Percentiles rank a stretch among this genome's conserved stretches.
phyloP scores from a whole-genome alignment of 768 basidiomycete species.

The Jaapia argillacea region DNA sequence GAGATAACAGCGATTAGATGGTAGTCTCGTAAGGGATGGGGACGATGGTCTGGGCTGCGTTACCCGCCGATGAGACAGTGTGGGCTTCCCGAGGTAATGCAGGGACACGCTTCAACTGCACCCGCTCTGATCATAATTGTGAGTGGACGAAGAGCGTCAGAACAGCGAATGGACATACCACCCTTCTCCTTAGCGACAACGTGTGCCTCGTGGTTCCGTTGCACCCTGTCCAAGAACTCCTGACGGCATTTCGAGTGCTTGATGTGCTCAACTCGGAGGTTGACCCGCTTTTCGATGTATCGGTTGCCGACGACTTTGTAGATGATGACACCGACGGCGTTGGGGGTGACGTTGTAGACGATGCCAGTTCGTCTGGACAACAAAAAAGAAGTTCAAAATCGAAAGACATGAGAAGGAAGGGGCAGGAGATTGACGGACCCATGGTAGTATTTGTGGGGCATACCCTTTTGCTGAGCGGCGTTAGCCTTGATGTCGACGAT shows the following conservation, averaged over 20 bases:
- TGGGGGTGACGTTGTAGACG: constrained; percentile 95
- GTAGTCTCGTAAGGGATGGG: constrained; percentile 95
- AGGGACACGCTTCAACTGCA: constrained; percentile 81
- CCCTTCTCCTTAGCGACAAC: constrained; percentile 85
- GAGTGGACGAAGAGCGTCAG: constrained; percentile 3
- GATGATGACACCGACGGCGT: constrained; percentile 92
- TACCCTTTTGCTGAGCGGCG: constrained; percentile 98
- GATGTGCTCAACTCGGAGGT: constrained; percentile 94
- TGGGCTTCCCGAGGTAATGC: constrained; percentile 71
- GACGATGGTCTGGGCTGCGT: constrained; percentile 86
- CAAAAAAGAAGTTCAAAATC: neutral
- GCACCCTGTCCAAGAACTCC: constrained; percentile 95
- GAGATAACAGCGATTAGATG: constrained; percentile 44
- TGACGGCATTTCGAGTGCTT: constrained; percentile 95
- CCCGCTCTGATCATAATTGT: constrained; percentile 42
- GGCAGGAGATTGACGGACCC: too few species aligned
- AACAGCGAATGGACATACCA: constrained; percentile 39
- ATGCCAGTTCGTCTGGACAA: constrained; percentile 84
- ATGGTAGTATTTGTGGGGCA: constrained; percentile 99
- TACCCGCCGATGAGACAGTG: constrained; percentile 61
- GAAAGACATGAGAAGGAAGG: constrained; percentile 11
- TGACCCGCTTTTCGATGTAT: constrained; percentile 99
- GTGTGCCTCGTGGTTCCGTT: constrained; percentile 80
- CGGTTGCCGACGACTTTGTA: constrained; percentile 99
- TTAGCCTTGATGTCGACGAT: constrained; percentile 99